These are phyloP conservation scores for Dictyostelium intermedium DNA, from an alignment of 78 protist genomes.

Conservation along the genomic window DNA sequence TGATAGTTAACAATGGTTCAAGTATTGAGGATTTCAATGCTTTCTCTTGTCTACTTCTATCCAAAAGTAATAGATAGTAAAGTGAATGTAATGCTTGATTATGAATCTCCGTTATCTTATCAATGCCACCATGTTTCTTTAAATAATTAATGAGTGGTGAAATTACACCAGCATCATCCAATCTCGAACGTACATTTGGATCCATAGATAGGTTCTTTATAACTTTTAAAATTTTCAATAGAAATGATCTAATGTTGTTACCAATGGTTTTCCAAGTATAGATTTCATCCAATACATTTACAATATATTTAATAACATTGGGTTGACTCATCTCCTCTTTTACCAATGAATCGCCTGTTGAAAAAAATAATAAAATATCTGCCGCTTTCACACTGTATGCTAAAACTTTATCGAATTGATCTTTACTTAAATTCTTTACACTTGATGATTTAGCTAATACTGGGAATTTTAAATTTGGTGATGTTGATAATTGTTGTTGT, in stretches of 20 bases:
- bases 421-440: constrained; percentile 36
- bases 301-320: constrained; percentile 7
- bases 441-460: neutral
- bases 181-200: constrained; percentile 7
- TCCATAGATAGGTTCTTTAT: constrained; percentile 70
- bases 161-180: constrained; percentile 43
- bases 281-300: constrained; percentile 37
- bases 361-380: constrained; percentile 61
- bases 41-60: constrained; percentile 65
- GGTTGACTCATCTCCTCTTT: constrained; percentile 50
- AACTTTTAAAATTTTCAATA: constrained; percentile 38
- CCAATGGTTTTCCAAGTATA: constrained; percentile 44
- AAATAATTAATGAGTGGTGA: constrained; percentile 31
- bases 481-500: neutral
- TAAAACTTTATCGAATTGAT: constrained; percentile 57
- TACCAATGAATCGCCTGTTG: constrained; percentile 66
- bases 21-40: constrained; percentile 45
- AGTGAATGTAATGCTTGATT: constrained; percentile 44
- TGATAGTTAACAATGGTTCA: constrained; percentile 28
- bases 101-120: constrained; percentile 63
- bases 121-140: constrained; percentile 22
- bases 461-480: constrained; percentile 1
- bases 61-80: constrained; percentile 44
- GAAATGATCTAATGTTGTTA: constrained; percentile 37
- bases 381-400: constrained; percentile 72